Conservation (phyloP, 2,329 filamentous ascomycete species). For the Pyricularia grisea region DNA sequence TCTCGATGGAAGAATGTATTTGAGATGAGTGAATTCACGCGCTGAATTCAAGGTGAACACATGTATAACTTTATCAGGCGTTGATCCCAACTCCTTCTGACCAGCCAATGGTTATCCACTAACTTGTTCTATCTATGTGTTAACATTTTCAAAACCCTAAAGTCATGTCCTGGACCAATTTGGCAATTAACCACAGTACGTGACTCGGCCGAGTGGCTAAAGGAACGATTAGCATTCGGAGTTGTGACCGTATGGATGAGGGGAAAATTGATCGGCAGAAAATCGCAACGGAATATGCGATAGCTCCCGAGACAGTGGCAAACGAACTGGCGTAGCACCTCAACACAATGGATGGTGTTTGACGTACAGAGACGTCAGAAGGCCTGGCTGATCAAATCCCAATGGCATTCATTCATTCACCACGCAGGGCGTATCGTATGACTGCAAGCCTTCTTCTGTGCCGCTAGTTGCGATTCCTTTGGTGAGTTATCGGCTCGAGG, state of each 20-base stretch:
- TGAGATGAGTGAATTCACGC: neutral
- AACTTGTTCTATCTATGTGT: neutral
- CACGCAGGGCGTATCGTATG: too few species aligned
- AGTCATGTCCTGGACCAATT: neutral
- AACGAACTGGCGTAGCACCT: too few species aligned
- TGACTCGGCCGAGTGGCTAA: neutral
- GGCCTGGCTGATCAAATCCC: too few species aligned
- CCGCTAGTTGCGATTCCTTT: too few species aligned
- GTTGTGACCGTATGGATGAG: neutral
- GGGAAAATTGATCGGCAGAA: neutral
- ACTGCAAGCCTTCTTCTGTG: too few species aligned
- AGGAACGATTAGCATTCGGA: neutral
- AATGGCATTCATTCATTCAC: too few species aligned
- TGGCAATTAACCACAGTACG: neutral
- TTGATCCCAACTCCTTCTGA: neutral
- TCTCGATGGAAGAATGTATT: neutral
- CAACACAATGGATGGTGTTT: too few species aligned
- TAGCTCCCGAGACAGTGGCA: neutral
- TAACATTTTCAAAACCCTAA: neutral
- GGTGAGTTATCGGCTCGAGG: too few species aligned
- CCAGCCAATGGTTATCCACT: neutral
- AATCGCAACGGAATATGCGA: neutral
- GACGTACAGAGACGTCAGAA: too few species aligned
- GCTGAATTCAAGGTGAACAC: too few species aligned
- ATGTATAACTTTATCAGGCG: neutral